Base-by-base conservation (phyloP, 2,329 filamentous ascomycete genomes). In the Hypoxylon sp. region DNA sequence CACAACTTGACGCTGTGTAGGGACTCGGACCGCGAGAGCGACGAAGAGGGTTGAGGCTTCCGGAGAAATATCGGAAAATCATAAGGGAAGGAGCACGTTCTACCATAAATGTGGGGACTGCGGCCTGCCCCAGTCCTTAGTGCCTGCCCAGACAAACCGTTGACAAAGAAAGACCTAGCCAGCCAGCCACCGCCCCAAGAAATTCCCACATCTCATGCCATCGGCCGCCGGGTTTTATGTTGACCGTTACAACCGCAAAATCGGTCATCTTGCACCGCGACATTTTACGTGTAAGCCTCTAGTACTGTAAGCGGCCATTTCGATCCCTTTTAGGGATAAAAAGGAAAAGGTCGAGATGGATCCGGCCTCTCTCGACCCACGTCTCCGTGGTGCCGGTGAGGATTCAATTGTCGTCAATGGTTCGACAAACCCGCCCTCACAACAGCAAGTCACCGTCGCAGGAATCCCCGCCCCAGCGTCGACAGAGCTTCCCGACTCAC, bases 311-410 rank as follows among this genome's bases (percentile, higher is more conserved):
- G 59, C 66, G 55, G 52, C 50, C 30, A 38, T 54, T 56, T 66
- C 53, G 58, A 62, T 53, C 63, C 65, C 60, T 55, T 61, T 58
- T 62, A 30, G 32, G 45, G 60, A 64, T 54, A 57, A 51, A 46
- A 59, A 61, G 38, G 30, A 51, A 53, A 64, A 51, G 61, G 14
- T 56, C 52, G 59, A 68, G 64, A 75, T 75, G 73, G 71, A 73
- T 70, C 69, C 72, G 12, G 65, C 70, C 52, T 73, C 73, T 42
- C 69, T 75, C 55, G 73, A 75, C 56, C 73, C 72, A 55, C 72
- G 74, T 54, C 72, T 75, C 40, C 71, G 71, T 18, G 73, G 71
- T 32, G 56, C 64, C 22, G 68, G 68, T 53, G 67, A 73, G 22
- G 73, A 73, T 30, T 73, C 72, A 32, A 72, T 73, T 56, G 60